Percentiles rank a stretch among this genome's conserved stretches.
Conservation (phyloP, 1,284 basidiomycete genomes). For the Sparassis latifolia region DNA sequence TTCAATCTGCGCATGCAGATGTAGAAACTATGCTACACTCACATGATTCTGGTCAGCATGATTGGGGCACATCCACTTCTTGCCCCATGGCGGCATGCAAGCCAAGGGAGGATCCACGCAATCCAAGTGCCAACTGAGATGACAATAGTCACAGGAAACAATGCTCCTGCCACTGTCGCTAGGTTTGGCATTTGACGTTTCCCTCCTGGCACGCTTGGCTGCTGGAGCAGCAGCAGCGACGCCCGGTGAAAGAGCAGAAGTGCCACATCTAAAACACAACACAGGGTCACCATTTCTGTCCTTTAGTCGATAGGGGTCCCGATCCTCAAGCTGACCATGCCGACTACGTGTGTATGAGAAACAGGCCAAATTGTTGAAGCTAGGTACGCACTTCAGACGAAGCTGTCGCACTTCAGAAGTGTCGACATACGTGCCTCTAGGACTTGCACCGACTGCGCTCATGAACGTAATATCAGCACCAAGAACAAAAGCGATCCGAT, state of each 20-base stretch:
- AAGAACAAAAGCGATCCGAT: too few relatives aligned
- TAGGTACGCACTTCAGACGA: slow-evolving; percentile 63
- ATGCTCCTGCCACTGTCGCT: slow-evolving; percentile 64
- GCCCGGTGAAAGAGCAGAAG: slow-evolving; percentile 60
- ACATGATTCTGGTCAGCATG: slow-evolving; percentile 82
- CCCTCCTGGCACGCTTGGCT: slow-evolving; percentile 47
- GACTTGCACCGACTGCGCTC: slow-evolving; percentile 59
- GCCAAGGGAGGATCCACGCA: slow-evolving; percentile 90
- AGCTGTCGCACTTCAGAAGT: slow-evolving; percentile 71
- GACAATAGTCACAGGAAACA: slow-evolving; percentile 93
- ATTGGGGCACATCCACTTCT: slow-evolving; percentile 99
- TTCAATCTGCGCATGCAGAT: neutral
- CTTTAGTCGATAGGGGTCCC: slow-evolving; percentile 83
- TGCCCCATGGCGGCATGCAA: slow-evolving; percentile 78
- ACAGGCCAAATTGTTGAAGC: neutral
- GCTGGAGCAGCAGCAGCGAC: slow-evolving; percentile 43
- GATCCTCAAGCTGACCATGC: slow-evolving; percentile 84
- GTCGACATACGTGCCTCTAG: slow-evolving; percentile 74
- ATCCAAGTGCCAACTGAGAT: slow-evolving; percentile 94
- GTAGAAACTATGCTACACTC: slow-evolving; percentile 20
- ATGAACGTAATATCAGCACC: neutral
- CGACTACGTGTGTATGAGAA: slow-evolving; percentile 44
- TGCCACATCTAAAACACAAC: slow-evolving; percentile 86
- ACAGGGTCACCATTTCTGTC: slow-evolving; percentile 81
- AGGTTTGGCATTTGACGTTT: slow-evolving; percentile 17